A percentile compares a stretch with the other conserved stretches of the same genome.
phyloP scores from a whole-genome alignment of 345 rosid genomes.

The Aurinia saxatilis region DNA sequence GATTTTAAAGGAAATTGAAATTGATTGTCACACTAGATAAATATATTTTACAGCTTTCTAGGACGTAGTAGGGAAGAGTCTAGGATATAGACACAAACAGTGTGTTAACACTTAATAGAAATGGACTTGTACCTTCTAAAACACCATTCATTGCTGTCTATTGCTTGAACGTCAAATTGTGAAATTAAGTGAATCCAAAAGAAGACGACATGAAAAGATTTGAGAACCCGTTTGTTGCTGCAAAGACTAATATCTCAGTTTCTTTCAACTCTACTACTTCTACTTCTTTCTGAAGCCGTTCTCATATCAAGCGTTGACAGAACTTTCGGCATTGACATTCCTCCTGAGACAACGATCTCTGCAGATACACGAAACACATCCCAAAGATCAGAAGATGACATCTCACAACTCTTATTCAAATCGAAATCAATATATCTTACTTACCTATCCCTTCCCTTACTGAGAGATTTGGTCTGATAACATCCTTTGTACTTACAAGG shows the following conservation, averaged over 20 bases:
- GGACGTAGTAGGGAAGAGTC: background rate
- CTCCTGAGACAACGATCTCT: slow-evolving; percentile 97
- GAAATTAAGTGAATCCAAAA: slow-evolving; percentile 15
- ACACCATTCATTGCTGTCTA: slow-evolving; percentile 17
- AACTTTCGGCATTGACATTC: slow-evolving; percentile 97
- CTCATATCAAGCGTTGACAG: slow-evolving; percentile 57
- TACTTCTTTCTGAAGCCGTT: slow-evolving; percentile 37
- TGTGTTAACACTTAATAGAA: background rate
- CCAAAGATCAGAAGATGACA: background rate
- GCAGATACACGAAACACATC: slow-evolving; percentile 24
- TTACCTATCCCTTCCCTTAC: slow-evolving; percentile 98
- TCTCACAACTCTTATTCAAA: background rate
- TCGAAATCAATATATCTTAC: slow-evolving; percentile 9
- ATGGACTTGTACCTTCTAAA: slow-evolving; percentile 4
- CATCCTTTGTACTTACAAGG: slow-evolving; percentile 71
- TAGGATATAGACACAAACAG: slow-evolving; percentile 3
- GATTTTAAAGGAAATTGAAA: background rate
- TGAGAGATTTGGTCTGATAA: slow-evolving; percentile 89
- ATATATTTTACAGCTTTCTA: slow-evolving; percentile 10
- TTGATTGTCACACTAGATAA: background rate
- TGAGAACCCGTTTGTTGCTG: background rate
- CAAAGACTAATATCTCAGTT: slow-evolving; percentile 36
- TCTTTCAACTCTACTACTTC: slow-evolving; percentile 53
- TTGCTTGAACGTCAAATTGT: slow-evolving; percentile 3
- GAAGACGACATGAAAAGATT: background rate